A percentile compares a stretch with the other conserved stretches of the same genome.
These are phyloP conservation scores for Fusarium hostae DNA, from an alignment of 2,329 filamentous ascomycete genomes.

Conservation along the genomic window DNA sequence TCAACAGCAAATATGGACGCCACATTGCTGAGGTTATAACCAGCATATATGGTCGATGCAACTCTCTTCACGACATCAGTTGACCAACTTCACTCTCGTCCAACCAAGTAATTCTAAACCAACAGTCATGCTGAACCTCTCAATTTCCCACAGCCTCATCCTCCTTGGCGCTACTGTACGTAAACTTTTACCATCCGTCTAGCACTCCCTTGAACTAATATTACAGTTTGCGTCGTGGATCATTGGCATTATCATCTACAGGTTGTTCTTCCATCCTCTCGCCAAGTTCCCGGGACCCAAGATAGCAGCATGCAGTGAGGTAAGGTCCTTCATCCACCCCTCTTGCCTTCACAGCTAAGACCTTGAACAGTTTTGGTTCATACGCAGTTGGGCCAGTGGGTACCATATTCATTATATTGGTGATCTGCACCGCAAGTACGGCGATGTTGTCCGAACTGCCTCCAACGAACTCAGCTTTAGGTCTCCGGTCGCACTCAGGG, in stretches of 20 bases:
- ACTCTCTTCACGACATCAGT: accelerated
- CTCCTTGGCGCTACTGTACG: background rate
- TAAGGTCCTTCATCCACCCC: background rate
- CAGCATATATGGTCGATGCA: background rate
- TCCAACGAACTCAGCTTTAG: conserved; percentile 33
- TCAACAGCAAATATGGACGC: background rate
- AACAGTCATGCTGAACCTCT: background rate
- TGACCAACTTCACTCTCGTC: background rate
- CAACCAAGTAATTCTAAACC: background rate
- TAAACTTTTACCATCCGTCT: accelerated
- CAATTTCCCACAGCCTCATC: background rate
- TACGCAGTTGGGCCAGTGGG: background rate
- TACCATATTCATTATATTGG: background rate
- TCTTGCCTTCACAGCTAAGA: accelerated
- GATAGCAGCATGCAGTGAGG: conserved; percentile 32
- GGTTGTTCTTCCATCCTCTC: conserved; percentile 33
- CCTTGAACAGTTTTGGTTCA: background rate
- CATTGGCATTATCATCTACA: conserved; percentile 4
- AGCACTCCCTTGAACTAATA: background rate
- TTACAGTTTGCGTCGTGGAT: background rate
- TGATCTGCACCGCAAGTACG: conserved; percentile 23
- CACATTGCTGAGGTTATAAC: background rate
- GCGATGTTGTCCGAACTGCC: conserved; percentile 31
- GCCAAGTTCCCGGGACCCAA: conserved; percentile 37
- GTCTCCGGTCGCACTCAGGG: conserved; percentile 18